Conservation (phyloP, 2,329 filamentous ascomycete genomes). For the Trichophyton schoenleinii region DNA sequence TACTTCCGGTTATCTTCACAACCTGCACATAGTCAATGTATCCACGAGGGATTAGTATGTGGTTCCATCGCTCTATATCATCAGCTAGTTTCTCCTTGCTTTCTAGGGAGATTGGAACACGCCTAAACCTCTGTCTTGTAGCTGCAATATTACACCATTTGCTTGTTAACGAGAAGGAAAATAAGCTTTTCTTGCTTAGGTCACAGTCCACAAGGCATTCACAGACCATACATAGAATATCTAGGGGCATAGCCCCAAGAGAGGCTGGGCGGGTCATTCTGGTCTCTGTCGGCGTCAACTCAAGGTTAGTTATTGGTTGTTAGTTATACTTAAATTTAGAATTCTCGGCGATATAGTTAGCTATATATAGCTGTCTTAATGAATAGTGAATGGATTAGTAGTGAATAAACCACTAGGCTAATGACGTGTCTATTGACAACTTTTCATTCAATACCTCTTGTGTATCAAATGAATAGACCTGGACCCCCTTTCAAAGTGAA, state of each 20-base stretch:
- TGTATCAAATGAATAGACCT: too few relatives aligned
- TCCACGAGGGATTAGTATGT: not conserved
- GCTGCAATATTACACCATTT: not conserved
- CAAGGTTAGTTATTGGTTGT: too few relatives aligned
- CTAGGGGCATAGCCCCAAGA: not conserved
- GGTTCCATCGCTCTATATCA: not conserved
- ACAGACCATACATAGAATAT: not conserved
- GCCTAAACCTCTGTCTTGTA: not conserved
- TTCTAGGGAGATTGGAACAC: not conserved
- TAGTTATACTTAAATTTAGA: too few relatives aligned
- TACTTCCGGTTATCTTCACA: not conserved
- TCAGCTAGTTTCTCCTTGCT: not conserved
- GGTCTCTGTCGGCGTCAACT: too few relatives aligned
- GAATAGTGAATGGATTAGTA: too few relatives aligned
- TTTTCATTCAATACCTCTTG: too few relatives aligned
- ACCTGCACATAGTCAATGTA: not conserved
- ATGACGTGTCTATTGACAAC: too few relatives aligned
- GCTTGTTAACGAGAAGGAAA: not conserved
- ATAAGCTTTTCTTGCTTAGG: not conserved
- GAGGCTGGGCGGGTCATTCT: not conserved
- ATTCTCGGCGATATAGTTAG: too few relatives aligned
- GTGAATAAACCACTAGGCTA: too few relatives aligned
- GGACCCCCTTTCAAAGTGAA: too few relatives aligned
- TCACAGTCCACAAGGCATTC: not conserved
- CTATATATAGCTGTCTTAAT: too few relatives aligned